A percentile compares a stretch with the other conserved stretches of the same genome.
phyloP scores from a whole-genome alignment of 108 stramenopile species.

The Skeletonema menzelii region DNA sequence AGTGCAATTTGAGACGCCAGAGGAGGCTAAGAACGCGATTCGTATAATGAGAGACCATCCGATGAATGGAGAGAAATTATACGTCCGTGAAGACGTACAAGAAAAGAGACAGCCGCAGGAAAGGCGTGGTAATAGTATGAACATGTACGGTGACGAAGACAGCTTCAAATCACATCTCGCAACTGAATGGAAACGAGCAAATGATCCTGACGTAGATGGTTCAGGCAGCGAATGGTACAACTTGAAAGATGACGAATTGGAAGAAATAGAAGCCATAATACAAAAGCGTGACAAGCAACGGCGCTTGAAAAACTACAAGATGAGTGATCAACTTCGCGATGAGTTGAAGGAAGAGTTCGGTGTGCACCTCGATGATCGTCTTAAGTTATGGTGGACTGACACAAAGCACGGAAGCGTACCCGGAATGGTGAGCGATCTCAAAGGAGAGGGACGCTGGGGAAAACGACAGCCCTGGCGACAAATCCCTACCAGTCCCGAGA shows the following conservation, averaged over 20 bases:
- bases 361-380: slow-evolving; percentile 78
- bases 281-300: slow-evolving; percentile 70
- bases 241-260: slow-evolving; percentile 46
- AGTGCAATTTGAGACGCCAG: slow-evolving; percentile 79
- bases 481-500: slow-evolving; percentile 78
- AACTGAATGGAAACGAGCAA: slow-evolving; percentile 76
- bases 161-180: slow-evolving; percentile 25
- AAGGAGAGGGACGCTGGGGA: slow-evolving; percentile 85
- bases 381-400: slow-evolving; percentile 85
- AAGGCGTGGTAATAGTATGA: slow-evolving; percentile 10
- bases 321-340: slow-evolving; percentile 71
- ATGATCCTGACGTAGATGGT: slow-evolving; percentile 48
- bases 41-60: slow-evolving; percentile 77
- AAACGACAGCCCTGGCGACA: slow-evolving; percentile 68
- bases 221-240: slow-evolving; percentile 38
- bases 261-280: slow-evolving; percentile 50
- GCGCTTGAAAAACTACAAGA: slow-evolving; percentile 57
- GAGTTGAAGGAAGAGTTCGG: slow-evolving; percentile 59
- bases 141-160: neutral
- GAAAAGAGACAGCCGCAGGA: slow-evolving; percentile 36
- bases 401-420: slow-evolving; percentile 67
- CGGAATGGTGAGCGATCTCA: slow-evolving; percentile 57
- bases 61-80: slow-evolving; percentile 62
- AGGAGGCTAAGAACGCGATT: slow-evolving; percentile 72
- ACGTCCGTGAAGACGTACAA: slow-evolving; percentile 82